A percentile compares a stretch with the other conserved stretches of the same genome.
Conservation (phyloP, 805 yeast genomes). For the Clavispora carvajalis region DNA sequence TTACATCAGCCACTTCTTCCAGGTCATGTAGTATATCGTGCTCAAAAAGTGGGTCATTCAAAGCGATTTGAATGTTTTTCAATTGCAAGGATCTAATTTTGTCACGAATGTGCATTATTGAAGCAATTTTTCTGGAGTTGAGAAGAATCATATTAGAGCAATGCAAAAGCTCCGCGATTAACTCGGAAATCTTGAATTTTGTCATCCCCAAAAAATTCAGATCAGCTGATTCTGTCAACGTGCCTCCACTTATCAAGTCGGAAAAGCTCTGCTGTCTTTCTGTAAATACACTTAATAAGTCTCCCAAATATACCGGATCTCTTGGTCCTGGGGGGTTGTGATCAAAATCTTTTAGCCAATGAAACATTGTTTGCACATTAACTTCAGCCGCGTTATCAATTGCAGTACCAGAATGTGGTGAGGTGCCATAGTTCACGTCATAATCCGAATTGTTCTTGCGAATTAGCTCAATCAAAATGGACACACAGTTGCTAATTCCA, state of each 20-base stretch:
- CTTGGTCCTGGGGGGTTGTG: slow-evolving; percentile 90
- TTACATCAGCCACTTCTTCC: slow-evolving; percentile 10
- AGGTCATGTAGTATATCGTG: slow-evolving; percentile 17
- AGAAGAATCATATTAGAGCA: slow-evolving; percentile 95
- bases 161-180: slow-evolving; percentile 89
- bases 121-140: slow-evolving; percentile 71
- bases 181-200: slow-evolving; percentile 82
- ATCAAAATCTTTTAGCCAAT: slow-evolving; percentile 49
- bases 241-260: slow-evolving; percentile 35
- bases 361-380: slow-evolving; percentile 38
- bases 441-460: slow-evolving; percentile 95
- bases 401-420: slow-evolving; percentile 26
- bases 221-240: slow-evolving; percentile 47
- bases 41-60: slow-evolving; percentile 20
- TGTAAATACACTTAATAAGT: slow-evolving; percentile 73
- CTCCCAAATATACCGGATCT: slow-evolving; percentile 90
- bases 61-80: slow-evolving; percentile 42
- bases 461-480: slow-evolving; percentile 88
- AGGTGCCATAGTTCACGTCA: slow-evolving; percentile 73
- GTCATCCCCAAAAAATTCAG: slow-evolving; percentile 75
- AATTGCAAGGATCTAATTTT: slow-evolving; percentile 43
- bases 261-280: slow-evolving; percentile 49
- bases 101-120: slow-evolving; percentile 65
- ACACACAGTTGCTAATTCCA: slow-evolving; percentile 90
- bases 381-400: slow-evolving; percentile 30